Evolutionary conservation across 2,329 filamentous ascomycete species (phyloP).

Genomic region (Sporothrix pseudoabietina): DNA sequence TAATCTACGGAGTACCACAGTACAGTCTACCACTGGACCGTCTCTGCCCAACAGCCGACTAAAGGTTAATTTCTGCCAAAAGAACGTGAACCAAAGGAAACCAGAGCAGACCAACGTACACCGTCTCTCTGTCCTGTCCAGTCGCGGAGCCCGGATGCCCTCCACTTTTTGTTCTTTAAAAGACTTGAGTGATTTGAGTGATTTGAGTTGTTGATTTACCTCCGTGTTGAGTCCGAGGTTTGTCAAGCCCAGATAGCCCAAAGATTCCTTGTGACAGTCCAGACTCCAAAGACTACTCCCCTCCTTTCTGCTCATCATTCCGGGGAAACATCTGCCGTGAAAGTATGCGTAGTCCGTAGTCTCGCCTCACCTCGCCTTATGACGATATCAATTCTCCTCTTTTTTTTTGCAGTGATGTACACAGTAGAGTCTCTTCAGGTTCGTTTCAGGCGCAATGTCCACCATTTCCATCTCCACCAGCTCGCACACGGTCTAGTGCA

Average conservation of each 20-base stretch:
- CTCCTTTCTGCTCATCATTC: neutral
- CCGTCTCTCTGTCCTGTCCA: neutral
- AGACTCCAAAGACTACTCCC: neutral
- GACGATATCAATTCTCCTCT: neutral
- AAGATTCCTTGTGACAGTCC: neutral
- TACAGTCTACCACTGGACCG: too few relatives aligned
- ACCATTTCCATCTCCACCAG: neutral
- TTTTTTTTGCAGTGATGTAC: neutral
- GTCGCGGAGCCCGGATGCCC: neutral
- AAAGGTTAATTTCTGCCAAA: neutral
- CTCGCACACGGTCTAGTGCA: neutral
- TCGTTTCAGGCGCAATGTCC: too few relatives aligned
- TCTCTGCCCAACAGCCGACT: neutral
- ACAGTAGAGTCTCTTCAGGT: too few relatives aligned
- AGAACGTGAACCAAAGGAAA: neutral
- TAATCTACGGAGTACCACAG: too few relatives aligned
- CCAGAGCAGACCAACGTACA: neutral
- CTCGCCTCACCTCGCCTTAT: neutral
- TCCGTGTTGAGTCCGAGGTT: neutral
- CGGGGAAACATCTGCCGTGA: neutral
- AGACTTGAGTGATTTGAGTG: neutral
- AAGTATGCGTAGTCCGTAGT: neutral
- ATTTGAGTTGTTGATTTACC: too few relatives aligned
- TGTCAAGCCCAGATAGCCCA: too few relatives aligned
- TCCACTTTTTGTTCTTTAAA: conserved; percentile 1